A percentile compares a stretch with the other conserved stretches of the same genome.
Conservation (phyloP, 2,329 filamentous ascomycete genomes). For the Chrysoporthe austroafricana region DNA sequence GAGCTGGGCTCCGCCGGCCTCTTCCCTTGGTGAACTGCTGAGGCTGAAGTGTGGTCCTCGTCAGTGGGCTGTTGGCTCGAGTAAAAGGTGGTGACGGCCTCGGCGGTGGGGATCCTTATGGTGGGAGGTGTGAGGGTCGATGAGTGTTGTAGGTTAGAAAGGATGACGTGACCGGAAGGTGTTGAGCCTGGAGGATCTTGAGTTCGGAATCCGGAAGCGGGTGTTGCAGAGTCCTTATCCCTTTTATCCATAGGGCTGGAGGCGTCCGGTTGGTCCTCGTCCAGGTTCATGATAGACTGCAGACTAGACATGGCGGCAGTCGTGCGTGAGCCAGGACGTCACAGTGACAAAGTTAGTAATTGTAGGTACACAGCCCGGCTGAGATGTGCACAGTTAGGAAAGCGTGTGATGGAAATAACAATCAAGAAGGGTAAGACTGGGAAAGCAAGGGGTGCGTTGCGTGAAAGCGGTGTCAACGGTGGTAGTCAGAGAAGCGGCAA, state of each 20-base stretch:
- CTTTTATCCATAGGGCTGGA: conserved; percentile 48
- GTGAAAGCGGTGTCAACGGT: conserved; percentile 26
- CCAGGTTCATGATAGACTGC: conserved; percentile 60
- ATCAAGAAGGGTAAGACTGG: conserved; percentile 34
- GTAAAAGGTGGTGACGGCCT: conserved; percentile 28
- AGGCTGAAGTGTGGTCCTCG: conserved; percentile 33
- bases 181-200: conserved; percentile 42
- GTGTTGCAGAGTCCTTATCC: conserved; percentile 46
- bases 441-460: conserved; percentile 32
- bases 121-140: conserved; percentile 33
- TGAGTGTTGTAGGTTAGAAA: conserved; percentile 38
- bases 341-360: conserved; percentile 49
- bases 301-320: conserved; percentile 56
- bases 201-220: conserved; percentile 40
- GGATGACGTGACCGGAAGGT: conserved; percentile 45
- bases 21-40: conserved; percentile 23
- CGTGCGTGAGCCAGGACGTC: conserved; percentile 45
- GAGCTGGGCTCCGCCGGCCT: conserved; percentile 33
- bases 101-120: conserved; percentile 36
- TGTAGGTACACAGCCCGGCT: conserved; percentile 48
- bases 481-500: conserved; percentile 29
- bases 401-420: conserved; percentile 39
- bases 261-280: conserved; percentile 51
- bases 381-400: conserved; percentile 39
- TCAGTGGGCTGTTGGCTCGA: conserved; percentile 33